Evolutionary conservation across 169 alveolate species (phyloP), one percentile per base, ranked within the genome.

Genomic region (Plasmodium yoelii): DNA sequence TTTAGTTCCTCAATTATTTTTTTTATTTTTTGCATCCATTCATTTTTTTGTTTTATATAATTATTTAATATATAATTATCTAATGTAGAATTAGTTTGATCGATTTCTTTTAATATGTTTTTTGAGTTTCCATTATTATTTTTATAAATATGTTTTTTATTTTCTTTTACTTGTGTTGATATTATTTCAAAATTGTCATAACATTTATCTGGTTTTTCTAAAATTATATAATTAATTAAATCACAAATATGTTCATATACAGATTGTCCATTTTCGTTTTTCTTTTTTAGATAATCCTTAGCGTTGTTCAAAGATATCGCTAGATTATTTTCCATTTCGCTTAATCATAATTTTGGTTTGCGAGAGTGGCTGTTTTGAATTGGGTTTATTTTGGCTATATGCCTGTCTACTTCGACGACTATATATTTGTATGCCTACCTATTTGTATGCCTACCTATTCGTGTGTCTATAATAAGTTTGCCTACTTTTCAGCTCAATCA

Each of bases 101-200:
- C 55, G 15, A 18, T 3, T 19, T 47, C 73, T 18, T 44, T 53
- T n/a, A 22, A 34, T 5, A 19, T 64, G 10, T 49, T 39, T 15
- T 42, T 26, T 12, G 6, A 18, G 5, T 7, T 55, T 1, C 22
- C 7, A 5, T n/a, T 22, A 68, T 15, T n/a, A 26, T 26, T 69
- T n/a, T 12, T 19, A 51, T n/a, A 28, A 34, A 12, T 60, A 46
- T 44, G 18, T 53, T 64, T 77, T 64, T 77, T 77, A 44, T 68
- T 63, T 77, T 77, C 88, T 57, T 77, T 77, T 39, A 77, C 49
- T 49, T 77, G 88, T 26, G 42, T 77, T 47, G 88, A 77, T 53
- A 77, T 77, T 39, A 77, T n/a, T 64, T 77, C 88, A 56, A 77
- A 77, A 39, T 77, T 65, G 5, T 61, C 88, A 51, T 77, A 77